A percentile compares a stretch with the other conserved stretches of the same genome.
These are phyloP conservation scores for Cutaneotrichosporon dermatis DNA, from an alignment of 1,284 basidiomycete species.

Conservation along the genomic window DNA sequence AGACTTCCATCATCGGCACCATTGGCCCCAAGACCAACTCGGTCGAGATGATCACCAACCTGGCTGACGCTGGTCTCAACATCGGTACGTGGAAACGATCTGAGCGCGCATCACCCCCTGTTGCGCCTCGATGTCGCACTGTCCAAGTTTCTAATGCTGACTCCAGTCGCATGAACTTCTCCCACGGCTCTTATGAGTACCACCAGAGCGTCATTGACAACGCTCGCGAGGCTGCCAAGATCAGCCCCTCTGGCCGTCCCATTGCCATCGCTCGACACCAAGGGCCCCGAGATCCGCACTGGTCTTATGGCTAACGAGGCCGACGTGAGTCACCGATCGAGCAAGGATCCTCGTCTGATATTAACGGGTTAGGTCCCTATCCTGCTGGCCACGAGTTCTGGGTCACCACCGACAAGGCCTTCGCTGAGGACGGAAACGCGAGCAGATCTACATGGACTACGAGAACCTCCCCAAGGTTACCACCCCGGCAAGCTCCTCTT, in stretches of 20 bases:
- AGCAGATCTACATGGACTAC: constrained; percentile 86
- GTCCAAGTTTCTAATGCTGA: background rate
- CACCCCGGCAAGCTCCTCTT: constrained; percentile 91
- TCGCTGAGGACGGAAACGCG: constrained; percentile 75
- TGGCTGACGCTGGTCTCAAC: constrained; percentile 87
- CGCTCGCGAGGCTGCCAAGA: constrained; percentile 74
- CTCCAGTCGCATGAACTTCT: constrained; percentile 96
- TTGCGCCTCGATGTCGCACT: background rate
- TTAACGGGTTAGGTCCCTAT: constrained; percentile 62
- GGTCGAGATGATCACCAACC: constrained; percentile 73
- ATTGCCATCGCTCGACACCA: constrained; percentile 98
- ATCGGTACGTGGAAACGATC: constrained; percentile 62
- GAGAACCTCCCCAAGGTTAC: constrained; percentile 92
- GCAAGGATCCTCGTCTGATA: too few species aligned
- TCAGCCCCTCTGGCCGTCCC: constrained; percentile 70
- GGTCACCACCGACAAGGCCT: constrained; percentile 78
- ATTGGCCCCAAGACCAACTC: constrained; percentile 93
- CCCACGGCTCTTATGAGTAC: constrained; percentile 92
- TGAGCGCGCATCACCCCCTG: background rate
- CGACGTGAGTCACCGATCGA: constrained; percentile 61
- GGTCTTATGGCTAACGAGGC: constrained; percentile 81
- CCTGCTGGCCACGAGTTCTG: constrained; percentile 91
- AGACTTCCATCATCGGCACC: constrained; percentile 96
- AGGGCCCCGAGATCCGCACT: constrained; percentile 99
- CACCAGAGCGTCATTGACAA: constrained; percentile 98